phyloP scores from a whole-genome alignment of 2,329 filamentous ascomycete genomes.

The Aspergillus sp. region DNA sequence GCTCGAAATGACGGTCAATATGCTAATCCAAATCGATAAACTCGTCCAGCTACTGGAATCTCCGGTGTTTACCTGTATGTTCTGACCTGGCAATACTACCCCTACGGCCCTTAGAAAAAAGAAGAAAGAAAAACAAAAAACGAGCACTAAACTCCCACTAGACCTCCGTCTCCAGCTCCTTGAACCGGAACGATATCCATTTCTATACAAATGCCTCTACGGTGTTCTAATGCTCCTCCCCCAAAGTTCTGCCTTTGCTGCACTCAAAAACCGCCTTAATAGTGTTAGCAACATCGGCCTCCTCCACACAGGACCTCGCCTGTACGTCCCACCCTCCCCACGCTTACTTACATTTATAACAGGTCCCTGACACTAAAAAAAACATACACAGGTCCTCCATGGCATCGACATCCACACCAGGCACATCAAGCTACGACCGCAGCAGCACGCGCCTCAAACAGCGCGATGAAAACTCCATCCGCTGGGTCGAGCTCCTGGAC shows the following conservation, averaged over 20 bases:
- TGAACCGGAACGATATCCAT: constrained; percentile 91
- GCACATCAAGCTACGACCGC: constrained; percentile 62
- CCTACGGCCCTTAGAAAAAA: not conserved
- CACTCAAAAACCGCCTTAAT: constrained; percentile 92
- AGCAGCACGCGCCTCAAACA: constrained; percentile 70
- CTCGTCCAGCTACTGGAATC: constrained; percentile 95
- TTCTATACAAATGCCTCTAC: constrained; percentile 96
- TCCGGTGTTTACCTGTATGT: constrained; percentile 91
- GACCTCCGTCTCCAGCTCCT: constrained; percentile 91
- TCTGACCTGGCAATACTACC: not conserved
- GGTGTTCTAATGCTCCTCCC: constrained; percentile 97
- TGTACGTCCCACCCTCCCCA: constrained; percentile 57
- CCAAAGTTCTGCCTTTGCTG: constrained; percentile 94
- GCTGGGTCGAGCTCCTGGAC: constrained; percentile 89
- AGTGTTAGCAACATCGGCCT: constrained; percentile 97
- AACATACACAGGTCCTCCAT: constrained; percentile 13
- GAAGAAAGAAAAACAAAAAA: too few species aligned
- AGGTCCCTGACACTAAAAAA: not conserved
- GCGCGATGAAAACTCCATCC: constrained; percentile 79
- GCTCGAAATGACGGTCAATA: constrained; percentile 97
- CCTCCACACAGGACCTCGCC: constrained; percentile 76
- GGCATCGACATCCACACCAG: constrained; percentile 46
- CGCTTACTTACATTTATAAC: not conserved
- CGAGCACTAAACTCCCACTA: constrained; percentile 37
- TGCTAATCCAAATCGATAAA: constrained; percentile 98